Base-by-base conservation (phyloP, 257 asterid genomes). In the Vinca minor region DNA sequence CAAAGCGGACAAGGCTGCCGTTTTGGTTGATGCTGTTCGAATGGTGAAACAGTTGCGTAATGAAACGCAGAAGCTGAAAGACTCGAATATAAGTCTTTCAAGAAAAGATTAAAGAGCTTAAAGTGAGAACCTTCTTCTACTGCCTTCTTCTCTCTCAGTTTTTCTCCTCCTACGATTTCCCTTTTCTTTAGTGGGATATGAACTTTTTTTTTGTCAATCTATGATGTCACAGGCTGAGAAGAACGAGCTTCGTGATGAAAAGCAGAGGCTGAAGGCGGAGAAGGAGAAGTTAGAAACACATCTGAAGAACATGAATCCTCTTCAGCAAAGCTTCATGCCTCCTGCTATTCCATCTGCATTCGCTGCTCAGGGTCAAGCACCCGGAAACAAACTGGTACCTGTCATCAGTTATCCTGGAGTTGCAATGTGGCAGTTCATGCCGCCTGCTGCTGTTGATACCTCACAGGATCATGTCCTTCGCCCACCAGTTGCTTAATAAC, bases 381-480 rank as follows among this genome's bases (percentile, higher is more conserved):
- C 77, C 6, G 95, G 88, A 69, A 86, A 82, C 87, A 91, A 92
- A 73, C 41, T 88, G 83, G 91, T 92, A 62, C 96, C 98, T 0
- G 65, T 92, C 71, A 79, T 88, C 77, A 80, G 95, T 54, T 87
- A 92, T 76, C 98, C 98, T 9, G 95, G 96, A n/a, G 87, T 85
- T 4, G 93, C 96, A 23, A 92, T 92, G 96, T 92, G 98, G 98
- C 98, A 88, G 72, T 92, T 88, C 84, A 79, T 92, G 96, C 96
- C 98, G 12, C 98, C 98, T 50, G 94, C 96, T 35, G 87, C 96
- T 48, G 94, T 91, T 21, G 98, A 88, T 71, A 91, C 98, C 7
- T 91, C 96, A 39, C 93, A 89, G 84, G 98, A 91, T 74, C 98
- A 91, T n/a, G 94, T 83, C 45, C 91, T 92, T 68, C 96, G 91